Evolutionary conservation across 129 eudicot genomes (phyloP).

Genomic region (Flaveria sonorensis): DNA sequence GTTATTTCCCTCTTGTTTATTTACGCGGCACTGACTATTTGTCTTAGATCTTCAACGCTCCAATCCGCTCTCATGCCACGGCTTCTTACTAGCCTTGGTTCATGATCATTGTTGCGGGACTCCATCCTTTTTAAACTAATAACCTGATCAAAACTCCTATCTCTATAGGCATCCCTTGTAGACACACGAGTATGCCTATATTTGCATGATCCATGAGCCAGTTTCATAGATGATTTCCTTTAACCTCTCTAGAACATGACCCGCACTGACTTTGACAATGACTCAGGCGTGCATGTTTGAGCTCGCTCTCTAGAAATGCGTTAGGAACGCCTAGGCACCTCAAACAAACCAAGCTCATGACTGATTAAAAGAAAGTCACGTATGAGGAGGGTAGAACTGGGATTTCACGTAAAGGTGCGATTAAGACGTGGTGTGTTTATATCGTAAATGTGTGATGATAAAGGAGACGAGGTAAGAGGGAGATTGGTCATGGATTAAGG

Average conservation of each 20-base stretch:
- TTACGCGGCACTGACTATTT: not conserved
- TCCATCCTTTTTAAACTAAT: not conserved
- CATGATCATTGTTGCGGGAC: not conserved
- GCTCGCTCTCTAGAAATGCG: not conserved
- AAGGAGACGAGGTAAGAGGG: conserved; percentile 8
- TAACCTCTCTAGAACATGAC: conserved; percentile 20
- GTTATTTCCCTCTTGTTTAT: not conserved
- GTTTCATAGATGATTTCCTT: not conserved
- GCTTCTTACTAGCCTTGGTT: conserved; percentile 13
- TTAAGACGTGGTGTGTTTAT: conserved; percentile 11
- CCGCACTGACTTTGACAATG: conserved; percentile 8
- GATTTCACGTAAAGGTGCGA: conserved; percentile 11
- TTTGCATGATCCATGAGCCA: conserved; percentile 5
- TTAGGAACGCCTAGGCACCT: conserved; percentile 15
- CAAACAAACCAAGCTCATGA: conserved; percentile 20
- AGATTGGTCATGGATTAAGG: not conserved
- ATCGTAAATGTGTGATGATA: not conserved
- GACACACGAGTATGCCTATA: conserved; percentile 10
- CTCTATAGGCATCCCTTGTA: conserved; percentile 15
- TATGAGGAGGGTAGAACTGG: conserved; percentile 8
- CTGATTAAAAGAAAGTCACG: not conserved
- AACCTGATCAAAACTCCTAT: conserved; percentile 19
- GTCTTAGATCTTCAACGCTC: conserved; percentile 23
- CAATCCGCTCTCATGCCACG: not conserved
- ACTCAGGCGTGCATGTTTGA: not conserved